Conservation (phyloP, 2,329 filamentous ascomycete species). For the Helminthosporium solani region DNA sequence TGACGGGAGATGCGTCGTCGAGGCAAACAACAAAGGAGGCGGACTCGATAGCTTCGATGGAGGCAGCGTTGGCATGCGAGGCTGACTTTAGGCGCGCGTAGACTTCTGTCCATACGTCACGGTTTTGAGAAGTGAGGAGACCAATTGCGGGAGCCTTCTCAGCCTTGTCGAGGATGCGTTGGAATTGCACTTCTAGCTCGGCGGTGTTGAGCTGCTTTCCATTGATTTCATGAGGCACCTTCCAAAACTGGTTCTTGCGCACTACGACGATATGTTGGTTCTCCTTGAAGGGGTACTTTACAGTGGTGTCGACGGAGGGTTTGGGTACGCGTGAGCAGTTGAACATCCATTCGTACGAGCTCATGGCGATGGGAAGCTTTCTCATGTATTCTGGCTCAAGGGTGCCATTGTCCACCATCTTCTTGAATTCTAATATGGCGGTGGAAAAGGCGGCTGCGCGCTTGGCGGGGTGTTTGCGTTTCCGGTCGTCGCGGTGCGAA, state of each 20-base stretch:
- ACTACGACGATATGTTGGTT: slow-evolving; percentile 88
- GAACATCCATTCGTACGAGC: slow-evolving; percentile 99
- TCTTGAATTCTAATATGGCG: slow-evolving; percentile 89
- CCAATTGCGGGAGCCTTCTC: slow-evolving; percentile 75
- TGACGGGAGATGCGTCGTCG: slow-evolving; percentile 87
- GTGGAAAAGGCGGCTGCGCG: slow-evolving; percentile 88
- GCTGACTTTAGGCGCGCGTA: slow-evolving; percentile 65
- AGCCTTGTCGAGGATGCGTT: slow-evolving; percentile 76
- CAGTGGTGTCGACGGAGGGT: slow-evolving; percentile 75
- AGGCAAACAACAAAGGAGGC: slow-evolving; percentile 90
- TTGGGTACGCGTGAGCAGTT: slow-evolving; percentile 85
- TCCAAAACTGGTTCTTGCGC: slow-evolving; percentile 98
- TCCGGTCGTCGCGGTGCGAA: slow-evolving; percentile 91
- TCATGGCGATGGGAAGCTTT: slow-evolving; percentile 96
- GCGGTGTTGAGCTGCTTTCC: slow-evolving; percentile 84
- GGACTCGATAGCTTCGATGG: slow-evolving; percentile 80
- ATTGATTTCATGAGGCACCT: slow-evolving; percentile 76
- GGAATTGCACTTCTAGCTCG: slow-evolving; percentile 89
- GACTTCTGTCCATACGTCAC: slow-evolving; percentile 85
- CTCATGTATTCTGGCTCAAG: slow-evolving; percentile 99
- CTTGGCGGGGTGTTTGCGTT: slow-evolving; percentile 83
- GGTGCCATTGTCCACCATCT: slow-evolving; percentile 76
- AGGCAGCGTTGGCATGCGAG: slow-evolving; percentile 74
- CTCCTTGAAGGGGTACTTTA: slow-evolving; percentile 73
- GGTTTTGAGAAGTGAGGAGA: slow-evolving; percentile 84